These are phyloP conservation scores for Aspergillus fructus DNA, from an alignment of 2,329 filamentous ascomycete genomes.

Conservation along the genomic window DNA sequence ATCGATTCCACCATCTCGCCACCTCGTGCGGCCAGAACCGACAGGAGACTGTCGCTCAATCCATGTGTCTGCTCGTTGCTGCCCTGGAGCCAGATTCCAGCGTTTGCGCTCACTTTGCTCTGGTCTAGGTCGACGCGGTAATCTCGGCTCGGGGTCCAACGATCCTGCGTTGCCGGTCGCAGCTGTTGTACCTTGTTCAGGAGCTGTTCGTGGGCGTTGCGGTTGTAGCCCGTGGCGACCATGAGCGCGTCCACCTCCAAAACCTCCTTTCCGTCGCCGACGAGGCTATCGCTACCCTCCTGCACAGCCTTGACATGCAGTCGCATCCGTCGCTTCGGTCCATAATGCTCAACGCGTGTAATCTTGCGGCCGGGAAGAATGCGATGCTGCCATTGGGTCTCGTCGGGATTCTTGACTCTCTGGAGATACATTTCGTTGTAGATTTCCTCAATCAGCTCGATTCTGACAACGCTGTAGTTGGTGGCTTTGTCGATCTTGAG, in stretches of 20 bases:
- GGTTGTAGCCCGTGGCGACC: slow-evolving; percentile 81
- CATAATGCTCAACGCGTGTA: slow-evolving; percentile 57
- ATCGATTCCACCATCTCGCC: slow-evolving; percentile 77
- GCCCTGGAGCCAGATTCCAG: slow-evolving; percentile 88
- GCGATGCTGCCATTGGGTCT: slow-evolving; percentile 75
- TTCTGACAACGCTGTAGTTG: slow-evolving; percentile 91
- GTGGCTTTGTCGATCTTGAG: slow-evolving; percentile 75
- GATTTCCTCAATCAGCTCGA: slow-evolving; percentile 84
- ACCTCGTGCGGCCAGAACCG: slow-evolving; percentile 71
- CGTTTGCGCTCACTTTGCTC: slow-evolving; percentile 66
- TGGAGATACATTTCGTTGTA: slow-evolving; percentile 89
- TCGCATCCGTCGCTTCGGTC: slow-evolving; percentile 53
- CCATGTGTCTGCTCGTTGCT: slow-evolving; percentile 93
- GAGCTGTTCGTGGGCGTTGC: slow-evolving; percentile 76
- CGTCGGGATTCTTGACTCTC: slow-evolving; percentile 67
- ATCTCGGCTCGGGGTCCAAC: slow-evolving; percentile 70
- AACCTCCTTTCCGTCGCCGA: slow-evolving; percentile 53
- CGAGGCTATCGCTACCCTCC: slow-evolving; percentile 29
- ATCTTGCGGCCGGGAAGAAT: slow-evolving; percentile 72
- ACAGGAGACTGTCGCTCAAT: slow-evolving; percentile 78
- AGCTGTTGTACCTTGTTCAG: slow-evolving; percentile 66
- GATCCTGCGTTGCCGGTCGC: slow-evolving; percentile 57
- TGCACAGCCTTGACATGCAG: slow-evolving; percentile 58
- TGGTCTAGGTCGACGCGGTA: slow-evolving; percentile 74
- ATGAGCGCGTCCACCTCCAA: slow-evolving; percentile 79